A percentile compares a stretch with the other conserved stretches of the same genome.
phyloP scores from a whole-genome alignment of 805 yeast genomes.

The Pichia ethanolica region DNA sequence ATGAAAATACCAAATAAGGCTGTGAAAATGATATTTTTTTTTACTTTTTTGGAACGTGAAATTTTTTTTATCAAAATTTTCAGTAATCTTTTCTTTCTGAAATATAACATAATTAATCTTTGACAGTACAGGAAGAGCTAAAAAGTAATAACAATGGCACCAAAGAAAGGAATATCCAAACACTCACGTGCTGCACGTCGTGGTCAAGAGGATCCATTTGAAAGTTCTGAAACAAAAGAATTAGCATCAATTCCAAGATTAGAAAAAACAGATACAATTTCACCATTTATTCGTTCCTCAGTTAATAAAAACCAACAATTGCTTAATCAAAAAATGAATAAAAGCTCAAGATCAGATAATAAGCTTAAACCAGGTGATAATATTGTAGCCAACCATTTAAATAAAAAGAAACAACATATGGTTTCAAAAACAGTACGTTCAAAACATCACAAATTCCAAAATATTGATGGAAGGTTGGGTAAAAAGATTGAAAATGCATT shows the following conservation, averaged over 20 bases:
- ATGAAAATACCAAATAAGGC: too few species aligned
- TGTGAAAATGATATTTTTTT: too few species aligned
- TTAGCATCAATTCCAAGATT: slow-evolving; percentile 49
- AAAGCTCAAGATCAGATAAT: neutral
- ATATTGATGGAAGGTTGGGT: slow-evolving; percentile 19
- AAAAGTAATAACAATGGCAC: slow-evolving; percentile 4
- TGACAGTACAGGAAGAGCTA: too few species aligned
- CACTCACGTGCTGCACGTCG: slow-evolving; percentile 75
- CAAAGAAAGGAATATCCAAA: slow-evolving; percentile 39
- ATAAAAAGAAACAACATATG: slow-evolving; percentile 21
- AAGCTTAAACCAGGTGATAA: slow-evolving; percentile 10
- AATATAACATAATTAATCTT: neutral
- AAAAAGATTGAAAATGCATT: slow-evolving; percentile 56
- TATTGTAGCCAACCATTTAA: slow-evolving; percentile 3
- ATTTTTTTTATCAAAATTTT: neutral
- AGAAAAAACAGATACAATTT: slow-evolving; percentile 50
- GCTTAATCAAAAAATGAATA: slow-evolving; percentile 46
- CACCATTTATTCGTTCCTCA: slow-evolving; percentile 59
- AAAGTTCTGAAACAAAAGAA: slow-evolving; percentile 34
- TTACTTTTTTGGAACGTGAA: neutral
- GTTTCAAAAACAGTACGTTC: slow-evolving; percentile 22
- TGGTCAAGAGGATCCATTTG: slow-evolving; percentile 38
- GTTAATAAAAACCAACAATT: slow-evolving; percentile 54
- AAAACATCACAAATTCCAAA: slow-evolving; percentile 11
- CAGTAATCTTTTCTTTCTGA: too few species aligned